Evolutionary conservation across 352 stramenopile genomes (phyloP).

Genomic region (Phytophthora hibernalis): DNA sequence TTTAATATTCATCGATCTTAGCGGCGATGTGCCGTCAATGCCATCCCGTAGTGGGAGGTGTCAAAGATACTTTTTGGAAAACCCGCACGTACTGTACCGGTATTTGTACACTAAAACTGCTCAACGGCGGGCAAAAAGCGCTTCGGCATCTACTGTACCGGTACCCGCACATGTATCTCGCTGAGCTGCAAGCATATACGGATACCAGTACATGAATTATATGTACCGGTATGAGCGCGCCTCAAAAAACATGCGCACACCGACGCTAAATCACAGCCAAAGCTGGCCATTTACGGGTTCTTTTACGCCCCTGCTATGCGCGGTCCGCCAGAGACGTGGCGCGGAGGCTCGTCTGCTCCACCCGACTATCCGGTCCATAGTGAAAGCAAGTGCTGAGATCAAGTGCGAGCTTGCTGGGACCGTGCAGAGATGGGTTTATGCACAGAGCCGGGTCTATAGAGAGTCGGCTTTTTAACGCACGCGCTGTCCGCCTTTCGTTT

Average conservation of each 20-base stretch:
- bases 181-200: too few species aligned
- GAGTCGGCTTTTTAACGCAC: constrained; percentile 2
- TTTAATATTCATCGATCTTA: background rate
- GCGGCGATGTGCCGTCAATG: constrained; percentile 17
- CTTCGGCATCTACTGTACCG: constrained; percentile 4
- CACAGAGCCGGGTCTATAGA: constrained; percentile 9
- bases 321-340: background rate
- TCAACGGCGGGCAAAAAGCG: background rate
- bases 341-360: background rate
- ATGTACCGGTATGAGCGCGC: too few species aligned
- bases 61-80: constrained; percentile 27
- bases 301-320: too few species aligned
- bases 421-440: constrained; percentile 5
- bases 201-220: too few species aligned
- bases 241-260: too few species aligned
- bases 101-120: too few species aligned
- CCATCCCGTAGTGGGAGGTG: background rate
- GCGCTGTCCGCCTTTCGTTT: constrained; percentile 40
- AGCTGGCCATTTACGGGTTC: background rate
- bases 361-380: constrained; percentile 12
- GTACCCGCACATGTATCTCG: too few species aligned
- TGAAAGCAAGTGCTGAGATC: constrained; percentile 26
- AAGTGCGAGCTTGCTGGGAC: background rate
- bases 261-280: constrained; percentile 12
- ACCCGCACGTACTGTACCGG: constrained; percentile 6